phyloP scores from a whole-genome alignment of 495 filamentous ascomycete species.

The Penicillium pancosmium region DNA sequence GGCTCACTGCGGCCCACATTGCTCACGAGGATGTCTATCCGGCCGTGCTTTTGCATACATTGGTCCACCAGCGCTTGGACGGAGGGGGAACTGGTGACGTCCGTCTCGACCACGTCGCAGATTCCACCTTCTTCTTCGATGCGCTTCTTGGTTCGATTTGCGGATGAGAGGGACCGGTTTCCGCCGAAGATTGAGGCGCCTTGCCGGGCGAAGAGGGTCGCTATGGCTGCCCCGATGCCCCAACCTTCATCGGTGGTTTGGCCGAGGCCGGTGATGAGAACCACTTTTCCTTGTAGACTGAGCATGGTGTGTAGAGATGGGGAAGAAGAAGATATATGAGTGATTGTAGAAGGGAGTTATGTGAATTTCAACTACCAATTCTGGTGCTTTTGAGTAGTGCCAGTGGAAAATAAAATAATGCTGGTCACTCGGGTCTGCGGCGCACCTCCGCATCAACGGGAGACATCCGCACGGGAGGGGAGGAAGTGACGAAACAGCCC shows the following conservation, averaged over 20 bases:
- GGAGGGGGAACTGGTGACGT: slow-evolving; percentile 48
- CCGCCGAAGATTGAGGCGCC: slow-evolving; percentile 51
- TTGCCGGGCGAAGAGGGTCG: slow-evolving; percentile 44
- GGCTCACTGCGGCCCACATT: slow-evolving; percentile 55
- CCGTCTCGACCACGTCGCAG: slow-evolving; percentile 38
- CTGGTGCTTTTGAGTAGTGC: background rate
- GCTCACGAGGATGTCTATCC: slow-evolving; percentile 60
- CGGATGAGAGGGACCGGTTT: slow-evolving; percentile 39
- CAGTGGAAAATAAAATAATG: background rate
- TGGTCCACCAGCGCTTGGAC: slow-evolving; percentile 47
- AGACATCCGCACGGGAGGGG: background rate
- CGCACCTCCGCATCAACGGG: background rate
- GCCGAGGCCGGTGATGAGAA: slow-evolving; percentile 55
- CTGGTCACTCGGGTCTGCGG: background rate
- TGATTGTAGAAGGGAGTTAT: background rate
- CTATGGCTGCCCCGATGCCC: slow-evolving; percentile 54
- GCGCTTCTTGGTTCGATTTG: slow-evolving; percentile 35
- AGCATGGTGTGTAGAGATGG: slow-evolving; percentile 20
- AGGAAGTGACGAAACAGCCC: background rate
- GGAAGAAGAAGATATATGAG: background rate
- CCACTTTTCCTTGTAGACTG: slow-evolving; percentile 47
- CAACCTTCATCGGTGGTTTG: slow-evolving; percentile 44
- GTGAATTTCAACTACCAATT: background rate
- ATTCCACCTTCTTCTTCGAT: slow-evolving; percentile 30
- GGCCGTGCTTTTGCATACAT: slow-evolving; percentile 49